These are phyloP conservation scores for Hansenula anomala DNA, from an alignment of 1,139 yeast species.

Conservation along the genomic window DNA sequence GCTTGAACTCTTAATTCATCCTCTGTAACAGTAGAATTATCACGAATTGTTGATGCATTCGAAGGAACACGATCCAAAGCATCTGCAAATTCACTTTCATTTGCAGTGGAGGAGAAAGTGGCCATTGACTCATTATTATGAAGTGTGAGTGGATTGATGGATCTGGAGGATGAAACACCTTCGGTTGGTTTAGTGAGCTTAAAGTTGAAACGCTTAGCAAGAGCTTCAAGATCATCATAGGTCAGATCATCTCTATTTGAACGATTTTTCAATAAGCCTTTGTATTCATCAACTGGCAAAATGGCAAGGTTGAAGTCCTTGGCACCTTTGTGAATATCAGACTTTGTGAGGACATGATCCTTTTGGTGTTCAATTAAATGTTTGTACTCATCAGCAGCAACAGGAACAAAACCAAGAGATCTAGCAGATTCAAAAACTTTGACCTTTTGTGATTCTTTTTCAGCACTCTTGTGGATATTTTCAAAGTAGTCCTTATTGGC, in stretches of 20 bases:
- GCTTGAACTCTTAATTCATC: constrained; percentile 22
- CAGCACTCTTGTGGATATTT: constrained; percentile 22
- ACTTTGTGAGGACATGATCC: constrained; percentile 25
- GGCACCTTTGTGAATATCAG: constrained; percentile 29
- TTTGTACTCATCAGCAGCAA: constrained; percentile 28
- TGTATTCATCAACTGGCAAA: constrained; percentile 29
- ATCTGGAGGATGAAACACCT: neutral
- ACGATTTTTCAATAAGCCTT: constrained; percentile 21
- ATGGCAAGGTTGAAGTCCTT: constrained; percentile 26
- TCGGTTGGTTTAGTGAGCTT: constrained; percentile 11
- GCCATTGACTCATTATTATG: constrained; percentile 15
- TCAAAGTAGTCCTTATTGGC: constrained; percentile 30
- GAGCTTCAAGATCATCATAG: constrained; percentile 24
- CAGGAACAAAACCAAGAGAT: constrained; percentile 30
- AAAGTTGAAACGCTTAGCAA: constrained; percentile 23
- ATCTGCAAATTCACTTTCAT: constrained; percentile 25
- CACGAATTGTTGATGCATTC: constrained; percentile 23
- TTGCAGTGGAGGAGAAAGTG: constrained; percentile 18
- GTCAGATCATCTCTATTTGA: constrained; percentile 17
- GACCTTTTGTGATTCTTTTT: constrained; percentile 24
- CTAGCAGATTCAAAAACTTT: constrained; percentile 28
- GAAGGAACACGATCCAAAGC: constrained; percentile 24
- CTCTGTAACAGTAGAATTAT: constrained; percentile 8
- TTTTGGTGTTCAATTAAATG: constrained; percentile 25
- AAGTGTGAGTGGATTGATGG: constrained; percentile 4